Percentiles rank a stretch among this genome's conserved stretches.
These are phyloP conservation scores for Durio zibethinus DNA, from an alignment of 345 rosid genomes.

Conservation along the genomic window DNA sequence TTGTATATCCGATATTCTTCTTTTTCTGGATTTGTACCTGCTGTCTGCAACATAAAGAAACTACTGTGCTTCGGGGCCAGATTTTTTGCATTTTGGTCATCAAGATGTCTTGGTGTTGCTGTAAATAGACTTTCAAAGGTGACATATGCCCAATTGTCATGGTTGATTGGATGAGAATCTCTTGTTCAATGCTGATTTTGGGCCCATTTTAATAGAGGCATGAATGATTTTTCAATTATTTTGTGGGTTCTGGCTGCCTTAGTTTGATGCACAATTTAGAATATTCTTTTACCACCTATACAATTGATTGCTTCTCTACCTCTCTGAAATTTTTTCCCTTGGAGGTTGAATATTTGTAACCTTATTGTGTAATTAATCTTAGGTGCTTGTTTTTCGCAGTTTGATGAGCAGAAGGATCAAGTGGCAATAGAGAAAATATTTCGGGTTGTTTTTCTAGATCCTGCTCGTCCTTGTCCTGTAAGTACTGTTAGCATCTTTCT, in stretches of 20 bases:
- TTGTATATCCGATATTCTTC: slow-evolving; percentile 2
- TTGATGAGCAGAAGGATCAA: slow-evolving; percentile 93
- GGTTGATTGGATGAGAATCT: not conserved
- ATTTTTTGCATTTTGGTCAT: not conserved
- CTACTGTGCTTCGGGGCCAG: not conserved
- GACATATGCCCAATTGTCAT: not conserved
- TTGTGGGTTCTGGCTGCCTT: slow-evolving; percentile 5
- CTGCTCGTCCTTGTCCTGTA: slow-evolving; percentile 72
- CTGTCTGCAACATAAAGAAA: not conserved
- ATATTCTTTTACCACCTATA: not conserved
- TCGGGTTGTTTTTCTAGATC: slow-evolving; percentile 82
- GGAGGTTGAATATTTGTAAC: not conserved
- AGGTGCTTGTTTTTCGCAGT: slow-evolving; percentile 40
- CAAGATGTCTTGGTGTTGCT: slow-evolving; percentile 2
- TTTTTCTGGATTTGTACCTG: slow-evolving; percentile 7
- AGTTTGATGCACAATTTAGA: not conserved
- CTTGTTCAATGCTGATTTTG: not conserved
- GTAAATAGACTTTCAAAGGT: not conserved
- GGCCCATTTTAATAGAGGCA: not conserved
- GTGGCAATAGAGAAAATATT: slow-evolving; percentile 72
- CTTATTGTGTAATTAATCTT: not conserved
- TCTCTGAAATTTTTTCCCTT: not conserved
- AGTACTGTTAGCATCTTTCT: slow-evolving; percentile 21
- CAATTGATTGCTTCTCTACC: not conserved
- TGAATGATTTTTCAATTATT: not conserved